Conservation (phyloP, 495 filamentous ascomycete genomes). For the Daldinia loculata region DNA sequence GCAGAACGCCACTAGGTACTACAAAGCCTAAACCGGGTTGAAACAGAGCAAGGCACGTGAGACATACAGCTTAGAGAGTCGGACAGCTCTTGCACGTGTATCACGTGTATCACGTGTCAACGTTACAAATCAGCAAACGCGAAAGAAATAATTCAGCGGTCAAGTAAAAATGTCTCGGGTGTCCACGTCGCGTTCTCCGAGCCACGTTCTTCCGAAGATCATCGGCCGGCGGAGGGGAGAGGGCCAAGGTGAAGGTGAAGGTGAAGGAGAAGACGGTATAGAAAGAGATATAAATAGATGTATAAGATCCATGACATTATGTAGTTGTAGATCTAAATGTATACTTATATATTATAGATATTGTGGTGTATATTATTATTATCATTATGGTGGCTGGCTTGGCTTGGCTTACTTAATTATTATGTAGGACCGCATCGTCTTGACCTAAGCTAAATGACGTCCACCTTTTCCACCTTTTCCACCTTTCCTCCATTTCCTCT, state of each 20-base stretch:
- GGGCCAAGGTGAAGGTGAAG: not conserved
- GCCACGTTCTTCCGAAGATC: slow-evolving; percentile 1
- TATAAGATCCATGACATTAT: slow-evolving; percentile 14
- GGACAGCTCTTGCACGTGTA: slow-evolving; percentile 22
- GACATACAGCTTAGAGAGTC: slow-evolving; percentile 25
- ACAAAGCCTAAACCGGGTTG: slow-evolving; percentile 11
- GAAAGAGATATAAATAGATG: not conserved
- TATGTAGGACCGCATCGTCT: slow-evolving; percentile 1
- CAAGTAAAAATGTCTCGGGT: slow-evolving; percentile 28
- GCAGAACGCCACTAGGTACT: slow-evolving; percentile 20
- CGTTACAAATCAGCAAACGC: slow-evolving; percentile 11
- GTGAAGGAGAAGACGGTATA: not conserved
- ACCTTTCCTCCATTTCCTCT: slow-evolving; percentile 1
- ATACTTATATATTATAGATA: not conserved
- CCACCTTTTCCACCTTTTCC: slow-evolving; percentile 1
- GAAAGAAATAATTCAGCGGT: slow-evolving; percentile 6
- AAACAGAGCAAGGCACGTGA: slow-evolving; percentile 30
- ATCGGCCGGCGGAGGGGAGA: too few relatives aligned
- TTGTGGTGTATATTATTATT: not conserved
- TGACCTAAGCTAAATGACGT: not conserved
- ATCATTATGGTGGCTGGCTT: not conserved
- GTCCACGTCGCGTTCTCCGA: slow-evolving; percentile 30
- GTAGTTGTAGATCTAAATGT: slow-evolving; percentile 12
- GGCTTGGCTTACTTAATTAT: slow-evolving; percentile 6
- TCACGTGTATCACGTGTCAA: slow-evolving; percentile 31